Conservation (phyloP, 192 early-diverging fungal genomes). For the Borealophlyctis nickersoniae region DNA sequence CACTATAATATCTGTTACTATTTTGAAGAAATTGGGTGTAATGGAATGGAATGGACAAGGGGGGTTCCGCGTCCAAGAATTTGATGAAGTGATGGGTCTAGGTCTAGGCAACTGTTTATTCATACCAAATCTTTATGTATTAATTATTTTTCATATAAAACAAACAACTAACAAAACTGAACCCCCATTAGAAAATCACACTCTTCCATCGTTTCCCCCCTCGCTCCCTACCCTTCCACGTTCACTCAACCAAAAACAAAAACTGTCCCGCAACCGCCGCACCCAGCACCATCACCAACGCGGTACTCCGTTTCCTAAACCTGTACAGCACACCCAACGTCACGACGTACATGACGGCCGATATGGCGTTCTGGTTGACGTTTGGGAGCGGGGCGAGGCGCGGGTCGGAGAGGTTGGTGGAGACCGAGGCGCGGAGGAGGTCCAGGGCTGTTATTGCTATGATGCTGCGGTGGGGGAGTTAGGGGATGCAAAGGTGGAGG, state of each 20-base stretch:
- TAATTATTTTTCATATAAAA: no score
- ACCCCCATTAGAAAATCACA: no score
- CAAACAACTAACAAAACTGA: no score
- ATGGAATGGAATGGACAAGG: no score
- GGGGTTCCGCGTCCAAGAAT: no score
- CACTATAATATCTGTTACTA: no score
- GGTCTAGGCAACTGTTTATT: no score
- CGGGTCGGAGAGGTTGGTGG: constrained; percentile 2
- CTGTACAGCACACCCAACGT: constrained; percentile 27
- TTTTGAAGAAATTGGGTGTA: no score
- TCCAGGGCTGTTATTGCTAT: constrained; percentile 37
- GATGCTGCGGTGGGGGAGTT: not conserved
- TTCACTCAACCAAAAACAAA: constrained; percentile 16
- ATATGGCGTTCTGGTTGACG: constrained; percentile 7
- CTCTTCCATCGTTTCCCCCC: not conserved
- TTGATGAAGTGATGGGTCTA: no score
- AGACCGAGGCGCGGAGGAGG: constrained; percentile 11
- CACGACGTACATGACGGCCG: constrained; percentile 33
- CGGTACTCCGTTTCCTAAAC: constrained; percentile 27
- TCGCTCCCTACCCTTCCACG: not conserved
- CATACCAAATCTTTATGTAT: no score
- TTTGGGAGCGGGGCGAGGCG: constrained; percentile 1
- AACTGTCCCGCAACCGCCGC: constrained; percentile 38
- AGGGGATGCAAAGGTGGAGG: no score
- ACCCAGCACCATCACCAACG: constrained; percentile 22